Conservation (phyloP, 768 basidiomycete genomes). For the Boletales sp. region DNA sequence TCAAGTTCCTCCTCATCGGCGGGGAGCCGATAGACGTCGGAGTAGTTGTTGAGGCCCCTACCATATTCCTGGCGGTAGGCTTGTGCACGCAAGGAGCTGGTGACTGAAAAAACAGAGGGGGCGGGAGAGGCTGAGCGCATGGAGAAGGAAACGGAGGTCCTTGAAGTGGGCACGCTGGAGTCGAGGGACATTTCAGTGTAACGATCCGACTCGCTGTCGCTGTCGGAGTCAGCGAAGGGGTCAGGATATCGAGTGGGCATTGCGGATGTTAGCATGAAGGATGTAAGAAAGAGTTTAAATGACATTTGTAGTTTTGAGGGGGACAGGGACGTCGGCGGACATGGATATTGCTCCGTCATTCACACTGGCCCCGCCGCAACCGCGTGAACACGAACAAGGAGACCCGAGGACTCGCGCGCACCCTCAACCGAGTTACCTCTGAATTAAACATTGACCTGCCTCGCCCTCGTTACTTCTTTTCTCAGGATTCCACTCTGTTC, state of each 20-base stretch:
- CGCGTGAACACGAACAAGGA: slow-evolving; percentile 24
- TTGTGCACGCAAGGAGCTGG: slow-evolving; percentile 56
- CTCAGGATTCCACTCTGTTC: background rate
- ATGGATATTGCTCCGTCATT: slow-evolving; percentile 30
- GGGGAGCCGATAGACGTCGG: slow-evolving; percentile 73
- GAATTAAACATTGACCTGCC: background rate
- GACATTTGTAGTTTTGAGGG: slow-evolving; percentile 9
- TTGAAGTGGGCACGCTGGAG: slow-evolving; percentile 42
- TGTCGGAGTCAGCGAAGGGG: slow-evolving; percentile 38
- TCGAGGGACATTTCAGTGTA: slow-evolving; percentile 42
- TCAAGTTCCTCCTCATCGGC: slow-evolving; percentile 76
- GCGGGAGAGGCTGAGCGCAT: slow-evolving; percentile 64
- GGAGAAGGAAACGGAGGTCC: slow-evolving; percentile 56
- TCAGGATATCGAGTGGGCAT: slow-evolving; percentile 13
- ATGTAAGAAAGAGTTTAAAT: slow-evolving; percentile 19
- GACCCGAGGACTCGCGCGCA: slow-evolving; percentile 18
- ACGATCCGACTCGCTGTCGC: slow-evolving; percentile 42
- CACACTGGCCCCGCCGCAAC: slow-evolving; percentile 21
- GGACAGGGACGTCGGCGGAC: slow-evolving; percentile 28
- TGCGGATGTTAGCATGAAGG: slow-evolving; percentile 8
- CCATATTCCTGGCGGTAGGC: slow-evolving; percentile 67
- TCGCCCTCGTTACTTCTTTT: slow-evolving; percentile 5
- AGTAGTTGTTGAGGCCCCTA: slow-evolving; percentile 69
- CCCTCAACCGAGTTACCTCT: background rate
- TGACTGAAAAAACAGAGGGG: slow-evolving; percentile 68